phyloP scores from a whole-genome alignment of 1,284 basidiomycete species.

The Ceratobasidium sp. region DNA sequence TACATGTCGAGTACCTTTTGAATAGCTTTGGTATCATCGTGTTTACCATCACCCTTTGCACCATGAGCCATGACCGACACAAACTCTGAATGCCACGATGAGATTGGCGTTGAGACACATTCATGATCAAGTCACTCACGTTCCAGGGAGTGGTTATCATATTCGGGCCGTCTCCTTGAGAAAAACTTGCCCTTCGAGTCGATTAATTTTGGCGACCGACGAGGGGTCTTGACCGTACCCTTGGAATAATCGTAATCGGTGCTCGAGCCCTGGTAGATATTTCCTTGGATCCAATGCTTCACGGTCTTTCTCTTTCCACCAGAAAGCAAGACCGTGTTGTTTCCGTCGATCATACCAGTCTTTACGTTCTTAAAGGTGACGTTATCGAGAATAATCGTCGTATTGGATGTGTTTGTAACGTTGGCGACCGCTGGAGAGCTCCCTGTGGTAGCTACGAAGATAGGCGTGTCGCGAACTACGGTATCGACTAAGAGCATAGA shows the following conservation, averaged over 20 bases:
- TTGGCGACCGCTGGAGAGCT: conserved; percentile 49
- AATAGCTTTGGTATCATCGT: conserved; percentile 76
- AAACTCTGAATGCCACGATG: conserved; percentile 48
- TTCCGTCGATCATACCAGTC: conserved; percentile 53
- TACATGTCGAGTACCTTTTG: conserved; percentile 68
- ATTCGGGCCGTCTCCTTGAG: conserved; percentile 71
- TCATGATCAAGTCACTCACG: conserved; percentile 47
- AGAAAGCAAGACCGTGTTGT: conserved; percentile 59
- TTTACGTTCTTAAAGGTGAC: conserved; percentile 44
- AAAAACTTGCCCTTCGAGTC: conserved; percentile 67
- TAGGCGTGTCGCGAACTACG: conserved; percentile 53
- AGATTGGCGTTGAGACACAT: neutral
- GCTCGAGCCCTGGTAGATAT: conserved; percentile 63
- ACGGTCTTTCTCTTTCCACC: conserved; percentile 57
- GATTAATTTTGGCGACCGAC: conserved; percentile 63
- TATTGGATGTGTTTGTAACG: conserved; percentile 48
- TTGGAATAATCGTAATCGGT: conserved; percentile 57
- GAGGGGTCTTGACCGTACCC: conserved; percentile 56
- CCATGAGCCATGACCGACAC: conserved; percentile 73
- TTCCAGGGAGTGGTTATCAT: conserved; percentile 62
- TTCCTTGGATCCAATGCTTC: conserved; percentile 68
- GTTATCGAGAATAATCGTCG: conserved; percentile 59
- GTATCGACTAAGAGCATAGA: conserved; percentile 69
- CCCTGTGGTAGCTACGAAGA: conserved; percentile 58
- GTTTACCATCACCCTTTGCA: conserved; percentile 73